Percentiles rank a stretch among this genome's conserved stretches.
Evolutionary conservation across 2,329 filamentous ascomycete genomes (phyloP).

Genomic region (Chaetomiaceae sp.): DNA sequence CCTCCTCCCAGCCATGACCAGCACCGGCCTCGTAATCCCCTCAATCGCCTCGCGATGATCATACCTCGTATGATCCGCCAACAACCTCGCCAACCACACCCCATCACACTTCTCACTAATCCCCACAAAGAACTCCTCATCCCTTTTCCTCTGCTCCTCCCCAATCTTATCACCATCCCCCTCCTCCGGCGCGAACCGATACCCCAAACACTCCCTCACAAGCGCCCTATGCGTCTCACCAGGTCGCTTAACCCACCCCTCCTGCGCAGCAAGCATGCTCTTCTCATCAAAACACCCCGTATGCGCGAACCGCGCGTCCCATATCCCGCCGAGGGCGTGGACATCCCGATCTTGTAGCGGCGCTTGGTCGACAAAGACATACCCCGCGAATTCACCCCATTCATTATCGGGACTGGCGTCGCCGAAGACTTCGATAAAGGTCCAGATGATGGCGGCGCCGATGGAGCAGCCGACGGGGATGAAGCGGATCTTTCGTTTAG

Average conservation of each 20-base stretch:
- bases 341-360: constrained; percentile 37
- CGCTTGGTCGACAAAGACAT: constrained; percentile 39
- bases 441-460: constrained; percentile 39
- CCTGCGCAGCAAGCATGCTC: constrained; percentile 33
- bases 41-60: constrained; percentile 40
- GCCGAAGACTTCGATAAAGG: constrained; percentile 37
- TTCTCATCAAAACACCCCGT: constrained; percentile 37
- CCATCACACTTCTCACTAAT: constrained; percentile 35
- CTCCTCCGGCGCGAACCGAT: constrained; percentile 28
- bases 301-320: constrained; percentile 33
- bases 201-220: constrained; percentile 35
- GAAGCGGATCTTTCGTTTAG: constrained; percentile 24
- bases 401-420: too few relatives aligned
- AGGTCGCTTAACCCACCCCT: constrained; percentile 25
- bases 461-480: constrained; percentile 39
- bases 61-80: constrained; percentile 39
- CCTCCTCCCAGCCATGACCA: constrained; percentile 36
- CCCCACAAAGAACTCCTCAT: constrained; percentile 35
- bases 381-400: constrained; percentile 32
- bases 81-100: constrained; percentile 35
- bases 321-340: constrained; percentile 25
- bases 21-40: constrained; percentile 30
- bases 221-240: constrained; percentile 30
- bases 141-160: constrained; percentile 24
- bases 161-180: constrained; percentile 27